These are phyloP conservation scores for Shiraia sp. DNA, from an alignment of 2,329 filamentous ascomycete species.

Conservation along the genomic window DNA sequence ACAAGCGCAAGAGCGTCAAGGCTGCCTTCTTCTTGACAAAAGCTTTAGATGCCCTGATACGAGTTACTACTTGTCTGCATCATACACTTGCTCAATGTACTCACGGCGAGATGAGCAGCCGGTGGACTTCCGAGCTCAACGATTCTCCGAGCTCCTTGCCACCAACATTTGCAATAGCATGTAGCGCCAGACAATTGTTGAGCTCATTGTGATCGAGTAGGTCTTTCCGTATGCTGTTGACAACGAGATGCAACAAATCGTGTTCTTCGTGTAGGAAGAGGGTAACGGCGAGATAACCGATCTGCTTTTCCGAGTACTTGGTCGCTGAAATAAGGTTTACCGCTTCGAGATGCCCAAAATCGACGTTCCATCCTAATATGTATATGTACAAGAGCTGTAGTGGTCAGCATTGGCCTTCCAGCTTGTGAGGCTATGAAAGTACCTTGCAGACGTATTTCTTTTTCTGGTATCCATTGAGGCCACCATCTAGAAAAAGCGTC, in stretches of 20 bases:
- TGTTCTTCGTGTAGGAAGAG: slow-evolving; percentile 97
- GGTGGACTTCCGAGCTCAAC: slow-evolving; percentile 86
- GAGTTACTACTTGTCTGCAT: slow-evolving; percentile 23
- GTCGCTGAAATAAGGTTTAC: slow-evolving; percentile 95
- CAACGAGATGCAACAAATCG: slow-evolving; percentile 91
- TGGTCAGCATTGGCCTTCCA: slow-evolving; percentile 9
- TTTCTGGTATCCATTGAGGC: slow-evolving; percentile 93
- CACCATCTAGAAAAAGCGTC: slow-evolving; percentile 64
- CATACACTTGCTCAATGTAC: slow-evolving; percentile 39
- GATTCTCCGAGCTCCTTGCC: slow-evolving; percentile 97
- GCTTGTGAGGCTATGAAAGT: slow-evolving; percentile 11
- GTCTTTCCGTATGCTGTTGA: slow-evolving; percentile 98
- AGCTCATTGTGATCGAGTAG: slow-evolving; percentile 93
- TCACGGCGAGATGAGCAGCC: slow-evolving; percentile 91
- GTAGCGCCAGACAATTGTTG: slow-evolving; percentile 93
- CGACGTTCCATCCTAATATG: slow-evolving; percentile 97
- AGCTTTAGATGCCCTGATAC: slow-evolving; percentile 75
- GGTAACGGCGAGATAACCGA: slow-evolving; percentile 96
- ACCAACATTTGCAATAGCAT: slow-evolving; percentile 97
- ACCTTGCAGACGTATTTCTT: slow-evolving; percentile 99
- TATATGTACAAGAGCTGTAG: slow-evolving; percentile 89
- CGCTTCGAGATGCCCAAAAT: slow-evolving; percentile 97
- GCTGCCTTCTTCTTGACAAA: slow-evolving; percentile 99
- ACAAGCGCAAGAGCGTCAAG: slow-evolving; percentile 86
- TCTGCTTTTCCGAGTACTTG: slow-evolving; percentile 99